Base-by-base conservation (phyloP, 352 stramenopile species). In the Phytophthora pistaciae region DNA sequence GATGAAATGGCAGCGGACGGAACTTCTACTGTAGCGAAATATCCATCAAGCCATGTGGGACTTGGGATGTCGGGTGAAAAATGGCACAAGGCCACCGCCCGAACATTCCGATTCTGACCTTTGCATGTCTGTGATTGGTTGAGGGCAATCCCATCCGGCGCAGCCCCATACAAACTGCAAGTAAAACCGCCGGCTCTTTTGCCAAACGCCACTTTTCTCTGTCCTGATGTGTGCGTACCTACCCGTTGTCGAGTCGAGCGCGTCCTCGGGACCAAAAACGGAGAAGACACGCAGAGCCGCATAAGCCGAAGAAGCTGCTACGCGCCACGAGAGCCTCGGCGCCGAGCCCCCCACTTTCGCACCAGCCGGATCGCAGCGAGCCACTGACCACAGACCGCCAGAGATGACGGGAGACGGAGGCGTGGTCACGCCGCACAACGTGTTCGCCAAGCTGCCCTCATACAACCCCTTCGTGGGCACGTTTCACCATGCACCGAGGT, bases 391-490 rank as follows among this genome's bases (percentile, higher is more conserved):
- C 20, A 57, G 31, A 70, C 20, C 3, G 9, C 20, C 48, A 42
- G 36, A 56, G 25, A 82, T 80, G 68, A 85, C 82, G 63, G 64
- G 55, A 44, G 78, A 83, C 40, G 84, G 76, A 75, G 66, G 66
- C 6, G 74, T 87, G 46, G 74, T 91, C 46, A 46, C 89, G 55
- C 61, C 84, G 59, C 83, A 77, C 71, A 90, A 90, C 63, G 87
- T 96, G 63, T 96, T 94, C 70, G 90, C 89, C 50, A 85, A 89
- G 29, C 78, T 97, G 59, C 90, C 90, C 42, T 88, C 88, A 40
- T 95, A 96, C 74, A 97, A 97, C 74, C 90, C 90, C 56, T 97
- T 94, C 55, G 88, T 97, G 33, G 90, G 90, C 78, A 96, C 90
- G 23, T 97, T 97, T 75, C 90, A 97, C 65, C 89, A 97, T 70